A percentile compares a stretch with the other conserved stretches of the same genome.
Conservation (phyloP, 352 stramenopile species). For the Phytophthora multivora region DNA sequence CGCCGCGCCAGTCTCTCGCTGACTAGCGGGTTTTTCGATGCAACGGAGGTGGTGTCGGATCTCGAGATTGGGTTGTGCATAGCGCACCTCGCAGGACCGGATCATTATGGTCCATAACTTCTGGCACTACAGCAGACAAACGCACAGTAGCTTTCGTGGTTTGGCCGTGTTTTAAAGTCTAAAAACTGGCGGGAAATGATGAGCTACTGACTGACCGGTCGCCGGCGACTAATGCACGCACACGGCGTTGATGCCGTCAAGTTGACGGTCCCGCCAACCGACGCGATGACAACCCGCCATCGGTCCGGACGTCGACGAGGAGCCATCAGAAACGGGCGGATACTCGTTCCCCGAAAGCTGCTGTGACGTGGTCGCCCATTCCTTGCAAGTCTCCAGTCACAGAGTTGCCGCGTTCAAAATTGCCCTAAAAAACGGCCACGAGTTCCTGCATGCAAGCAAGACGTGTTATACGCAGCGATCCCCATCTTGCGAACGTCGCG, state of each 20-base stretch:
- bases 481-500: not conserved
- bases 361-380: slow-evolving; percentile 2
- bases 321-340: slow-evolving; percentile 18
- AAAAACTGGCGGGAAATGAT: not conserved
- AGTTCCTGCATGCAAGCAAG: slow-evolving; percentile 4
- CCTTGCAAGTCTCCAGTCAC: slow-evolving; percentile 16
- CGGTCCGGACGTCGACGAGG: slow-evolving; percentile 23
- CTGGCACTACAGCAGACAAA: too few species aligned
- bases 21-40: slow-evolving; percentile 23
- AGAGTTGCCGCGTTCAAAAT: slow-evolving; percentile 7
- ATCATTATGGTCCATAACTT: slow-evolving; percentile 4
- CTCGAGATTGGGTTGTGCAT: slow-evolving; percentile 14
- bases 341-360: slow-evolving; percentile 9
- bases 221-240: slow-evolving; percentile 1
- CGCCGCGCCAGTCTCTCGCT: slow-evolving; percentile 28
- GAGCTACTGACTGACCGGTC: slow-evolving; percentile 13
- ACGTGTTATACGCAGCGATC: slow-evolving; percentile 1
- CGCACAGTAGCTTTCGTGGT: too few species aligned
- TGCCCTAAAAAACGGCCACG: not conserved
- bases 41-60: slow-evolving; percentile 13
- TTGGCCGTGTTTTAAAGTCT: too few species aligned
- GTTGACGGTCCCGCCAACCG: slow-evolving; percentile 13
- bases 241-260: slow-evolving; percentile 5
- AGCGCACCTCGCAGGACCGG: slow-evolving; percentile 8
- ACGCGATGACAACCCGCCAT: slow-evolving; percentile 29